phyloP scores from a whole-genome alignment of 345 rosid species.

The Linum trigynum region DNA sequence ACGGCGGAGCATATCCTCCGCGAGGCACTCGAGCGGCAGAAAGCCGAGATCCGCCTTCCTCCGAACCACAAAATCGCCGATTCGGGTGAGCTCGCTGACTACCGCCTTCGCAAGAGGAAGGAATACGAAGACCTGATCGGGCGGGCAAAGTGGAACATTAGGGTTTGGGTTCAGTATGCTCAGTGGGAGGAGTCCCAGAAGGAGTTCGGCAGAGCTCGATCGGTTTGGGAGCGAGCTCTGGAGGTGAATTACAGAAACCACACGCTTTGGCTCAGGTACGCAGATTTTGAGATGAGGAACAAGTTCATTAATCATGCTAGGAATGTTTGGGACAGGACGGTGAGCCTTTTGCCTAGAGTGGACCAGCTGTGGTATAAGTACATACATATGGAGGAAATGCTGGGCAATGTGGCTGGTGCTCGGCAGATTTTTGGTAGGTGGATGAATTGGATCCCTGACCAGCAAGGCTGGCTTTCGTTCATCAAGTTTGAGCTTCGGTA shows the following conservation, averaged over 20 bases:
- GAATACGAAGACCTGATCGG: slow-evolving; percentile 74
- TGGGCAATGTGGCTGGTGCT: too few relatives aligned
- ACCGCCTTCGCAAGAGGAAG: slow-evolving; percentile 60
- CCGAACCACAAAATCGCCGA: slow-evolving; percentile 43
- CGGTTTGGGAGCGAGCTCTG: neutral
- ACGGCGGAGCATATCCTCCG: slow-evolving; percentile 64
- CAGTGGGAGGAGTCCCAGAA: slow-evolving; percentile 94
- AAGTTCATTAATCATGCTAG: neutral
- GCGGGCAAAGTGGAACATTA: slow-evolving; percentile 54
- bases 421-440: too few relatives aligned
- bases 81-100: slow-evolving; percentile 58
- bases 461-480: neutral
- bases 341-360: too few relatives aligned
- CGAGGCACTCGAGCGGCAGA: slow-evolving; percentile 77
- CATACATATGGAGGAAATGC: too few relatives aligned
- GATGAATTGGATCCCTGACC: too few relatives aligned
- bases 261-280: slow-evolving; percentile 1
- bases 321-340: neutral
- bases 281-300: neutral
- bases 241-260: neutral
- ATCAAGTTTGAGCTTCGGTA: neutral
- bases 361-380: too few relatives aligned
- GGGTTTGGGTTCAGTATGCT: slow-evolving; percentile 80
- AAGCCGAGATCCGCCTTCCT: slow-evolving; percentile 77
- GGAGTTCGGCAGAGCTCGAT: neutral